A percentile compares a stretch with the other conserved stretches of the same genome.
Conservation (phyloP, 176 grass and related monocot genomes). For the Miscanthus lutarioriparius region DNA sequence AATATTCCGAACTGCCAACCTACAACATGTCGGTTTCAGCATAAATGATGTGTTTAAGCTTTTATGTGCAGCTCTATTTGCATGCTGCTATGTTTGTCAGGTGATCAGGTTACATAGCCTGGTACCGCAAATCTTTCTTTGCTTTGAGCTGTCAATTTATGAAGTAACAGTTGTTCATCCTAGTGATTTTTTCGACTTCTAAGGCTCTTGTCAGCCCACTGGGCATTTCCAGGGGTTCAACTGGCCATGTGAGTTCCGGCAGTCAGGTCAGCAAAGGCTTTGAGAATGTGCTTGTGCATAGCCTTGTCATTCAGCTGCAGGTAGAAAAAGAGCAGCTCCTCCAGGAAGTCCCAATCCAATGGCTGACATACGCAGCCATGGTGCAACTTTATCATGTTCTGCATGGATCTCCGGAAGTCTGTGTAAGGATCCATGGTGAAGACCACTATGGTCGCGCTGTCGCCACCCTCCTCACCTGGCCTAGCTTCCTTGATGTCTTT, state of each 20-base stretch:
- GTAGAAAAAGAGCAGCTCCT: slow-evolving; percentile 76
- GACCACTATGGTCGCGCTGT: slow-evolving; percentile 40
- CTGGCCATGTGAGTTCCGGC: slow-evolving; percentile 27
- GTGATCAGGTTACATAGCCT: background rate
- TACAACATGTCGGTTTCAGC: background rate
- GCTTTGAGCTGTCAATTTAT: background rate
- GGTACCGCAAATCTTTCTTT: background rate
- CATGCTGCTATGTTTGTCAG: background rate
- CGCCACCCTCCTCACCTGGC: background rate
- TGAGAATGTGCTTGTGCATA: slow-evolving; percentile 76
- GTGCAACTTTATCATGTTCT: slow-evolving; percentile 57
- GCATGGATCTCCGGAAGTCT: slow-evolving; percentile 70
- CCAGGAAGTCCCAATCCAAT: slow-evolving; percentile 92
- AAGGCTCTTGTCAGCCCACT: slow-evolving; percentile 27
- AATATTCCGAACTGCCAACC: background rate
- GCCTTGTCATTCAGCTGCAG: slow-evolving; percentile 74
- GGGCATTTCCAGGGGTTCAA: background rate
- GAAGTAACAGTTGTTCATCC: background rate
- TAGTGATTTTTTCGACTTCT: slow-evolving; percentile 11
- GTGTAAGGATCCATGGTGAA: slow-evolving; percentile 69
- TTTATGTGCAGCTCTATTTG: background rate
- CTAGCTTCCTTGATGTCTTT: background rate
- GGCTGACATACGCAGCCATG: slow-evolving; percentile 23
- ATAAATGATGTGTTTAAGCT: background rate
- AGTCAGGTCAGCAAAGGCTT: slow-evolving; percentile 59